Evolutionary conservation across 495 filamentous ascomycete genomes (phyloP).

Genomic region (Penicillium crystallinum): DNA sequence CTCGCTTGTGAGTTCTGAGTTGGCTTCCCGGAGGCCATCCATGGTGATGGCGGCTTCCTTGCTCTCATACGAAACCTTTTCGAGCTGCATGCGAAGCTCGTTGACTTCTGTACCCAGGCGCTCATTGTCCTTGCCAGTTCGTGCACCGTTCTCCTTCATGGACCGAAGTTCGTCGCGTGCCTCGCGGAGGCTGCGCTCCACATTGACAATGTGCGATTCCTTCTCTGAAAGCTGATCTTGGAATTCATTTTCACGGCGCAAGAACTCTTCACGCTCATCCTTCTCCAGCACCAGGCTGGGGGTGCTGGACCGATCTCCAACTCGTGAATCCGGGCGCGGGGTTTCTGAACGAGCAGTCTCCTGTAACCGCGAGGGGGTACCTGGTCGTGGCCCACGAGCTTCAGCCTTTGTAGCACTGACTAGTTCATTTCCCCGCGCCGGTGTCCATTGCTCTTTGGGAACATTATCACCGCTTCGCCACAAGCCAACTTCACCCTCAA

Average conservation of each 20-base stretch:
- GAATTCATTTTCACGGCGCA: slow-evolving; percentile 91
- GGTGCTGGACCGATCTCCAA: slow-evolving; percentile 83
- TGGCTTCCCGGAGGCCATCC: slow-evolving; percentile 94
- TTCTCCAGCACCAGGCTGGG: slow-evolving; percentile 86
- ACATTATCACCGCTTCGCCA: slow-evolving; percentile 89
- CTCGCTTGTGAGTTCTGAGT: slow-evolving; percentile 83
- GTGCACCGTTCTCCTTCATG: slow-evolving; percentile 76
- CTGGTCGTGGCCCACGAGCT: slow-evolving; percentile 57
- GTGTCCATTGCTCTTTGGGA: slow-evolving; percentile 78
- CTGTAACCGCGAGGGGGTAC: slow-evolving; percentile 76
- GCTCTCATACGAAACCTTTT: slow-evolving; percentile 90
- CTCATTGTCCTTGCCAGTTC: slow-evolving; percentile 82
- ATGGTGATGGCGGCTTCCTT: slow-evolving; percentile 97
- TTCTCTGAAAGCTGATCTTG: slow-evolving; percentile 94
- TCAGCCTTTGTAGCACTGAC: slow-evolving; percentile 54
- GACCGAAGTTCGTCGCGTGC: slow-evolving; percentile 76
- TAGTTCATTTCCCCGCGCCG: slow-evolving; percentile 53
- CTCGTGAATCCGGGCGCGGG: slow-evolving; percentile 71
- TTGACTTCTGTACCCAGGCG: slow-evolving; percentile 76
- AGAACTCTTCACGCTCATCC: slow-evolving; percentile 94
- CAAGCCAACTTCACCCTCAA: slow-evolving; percentile 77
- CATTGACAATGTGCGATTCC: slow-evolving; percentile 70
- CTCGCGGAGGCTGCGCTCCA: slow-evolving; percentile 72
- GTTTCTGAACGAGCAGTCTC: slow-evolving; percentile 50
- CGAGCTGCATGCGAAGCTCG: slow-evolving; percentile 89